These are phyloP conservation scores for Solanum hybrid DNA, from an alignment of 305 asterid species.

Conservation along the genomic window DNA sequence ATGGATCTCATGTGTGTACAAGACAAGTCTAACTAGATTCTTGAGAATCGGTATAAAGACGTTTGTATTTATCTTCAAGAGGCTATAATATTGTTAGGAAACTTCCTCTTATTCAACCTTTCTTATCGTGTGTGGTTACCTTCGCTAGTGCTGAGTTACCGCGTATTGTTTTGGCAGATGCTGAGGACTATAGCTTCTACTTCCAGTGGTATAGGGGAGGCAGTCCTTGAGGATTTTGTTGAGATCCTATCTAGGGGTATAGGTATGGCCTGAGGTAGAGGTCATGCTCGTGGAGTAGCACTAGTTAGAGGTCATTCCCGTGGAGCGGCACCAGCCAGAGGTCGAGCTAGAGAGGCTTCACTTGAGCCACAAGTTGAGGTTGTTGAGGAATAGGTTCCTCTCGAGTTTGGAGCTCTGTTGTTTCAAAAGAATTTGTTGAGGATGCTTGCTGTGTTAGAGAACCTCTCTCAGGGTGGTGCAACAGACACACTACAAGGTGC, in stretches of 20 bases:
- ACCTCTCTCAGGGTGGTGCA: too few species aligned
- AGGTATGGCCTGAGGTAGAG: neutral
- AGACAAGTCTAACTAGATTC: neutral
- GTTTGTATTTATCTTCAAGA: neutral
- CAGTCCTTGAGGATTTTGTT: neutral
- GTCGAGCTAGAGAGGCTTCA: neutral
- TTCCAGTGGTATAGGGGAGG: neutral
- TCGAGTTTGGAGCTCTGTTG: neutral
- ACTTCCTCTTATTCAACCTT: too few species aligned
- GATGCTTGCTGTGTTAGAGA: neutral
- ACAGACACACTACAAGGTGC: too few species aligned
- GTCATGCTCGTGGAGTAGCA: neutral
- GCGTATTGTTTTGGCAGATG: neutral
- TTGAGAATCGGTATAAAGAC: neutral
- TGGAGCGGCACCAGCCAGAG: neutral
- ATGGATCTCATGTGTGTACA: too few species aligned
- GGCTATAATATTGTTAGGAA: neutral
- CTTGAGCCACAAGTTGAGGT: neutral
- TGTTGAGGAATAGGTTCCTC: neutral
- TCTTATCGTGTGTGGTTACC: neutral
- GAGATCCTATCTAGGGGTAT: neutral
- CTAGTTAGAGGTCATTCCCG: neutral
- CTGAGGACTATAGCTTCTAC: neutral
- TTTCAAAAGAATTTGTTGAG: neutral
- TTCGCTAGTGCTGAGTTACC: neutral